Evolutionary conservation across 768 basidiomycete genomes (phyloP).

Genomic region (Boletus tylopilopsis): DNA sequence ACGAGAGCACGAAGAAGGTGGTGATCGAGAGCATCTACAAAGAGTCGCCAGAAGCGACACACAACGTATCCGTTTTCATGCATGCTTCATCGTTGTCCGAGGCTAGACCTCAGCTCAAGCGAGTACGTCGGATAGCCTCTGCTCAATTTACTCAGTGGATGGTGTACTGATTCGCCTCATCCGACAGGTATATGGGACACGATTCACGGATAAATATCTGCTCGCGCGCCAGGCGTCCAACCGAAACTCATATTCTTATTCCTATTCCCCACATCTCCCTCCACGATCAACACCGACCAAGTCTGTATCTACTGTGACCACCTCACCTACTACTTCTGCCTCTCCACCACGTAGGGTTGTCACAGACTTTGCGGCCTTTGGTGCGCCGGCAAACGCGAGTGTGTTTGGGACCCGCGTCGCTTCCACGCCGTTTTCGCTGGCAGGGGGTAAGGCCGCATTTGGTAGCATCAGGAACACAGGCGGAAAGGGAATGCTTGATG

Average conservation of each 20-base stretch:
- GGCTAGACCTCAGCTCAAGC: conserved; percentile 74
- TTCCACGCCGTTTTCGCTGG: conserved; percentile 73
- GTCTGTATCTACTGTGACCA: conserved; percentile 24
- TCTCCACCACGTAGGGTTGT: conserved; percentile 87
- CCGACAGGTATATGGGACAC: conserved; percentile 81
- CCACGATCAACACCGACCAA: conserved; percentile 42
- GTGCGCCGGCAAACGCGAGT: conserved; percentile 67
- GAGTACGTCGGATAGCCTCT: conserved; percentile 45
- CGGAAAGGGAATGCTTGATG: conserved; percentile 39
- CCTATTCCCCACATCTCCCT: conserved; percentile 47
- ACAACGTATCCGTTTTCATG: conserved; percentile 87
- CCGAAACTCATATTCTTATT: conserved; percentile 51
- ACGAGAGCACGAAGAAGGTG: conserved; percentile 96
- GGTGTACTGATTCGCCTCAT: conserved; percentile 7
- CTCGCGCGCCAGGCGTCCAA: conserved; percentile 60
- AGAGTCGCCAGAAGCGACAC: conserved; percentile 81
- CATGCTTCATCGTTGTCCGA: conserved; percentile 65
- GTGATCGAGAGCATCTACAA: conserved; percentile 96
- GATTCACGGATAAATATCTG: conserved; percentile 96
- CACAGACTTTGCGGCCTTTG: conserved; percentile 84
- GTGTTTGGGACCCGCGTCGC: conserved; percentile 84
- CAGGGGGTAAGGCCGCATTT: conserved; percentile 81
- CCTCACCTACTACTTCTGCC: conserved; percentile 26
- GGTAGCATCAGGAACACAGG: conserved; percentile 60
- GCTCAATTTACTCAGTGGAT: background rate